These are phyloP conservation scores for Medicago lupulina DNA, from an alignment of 306 rosid genomes.

Conservation along the genomic window DNA sequence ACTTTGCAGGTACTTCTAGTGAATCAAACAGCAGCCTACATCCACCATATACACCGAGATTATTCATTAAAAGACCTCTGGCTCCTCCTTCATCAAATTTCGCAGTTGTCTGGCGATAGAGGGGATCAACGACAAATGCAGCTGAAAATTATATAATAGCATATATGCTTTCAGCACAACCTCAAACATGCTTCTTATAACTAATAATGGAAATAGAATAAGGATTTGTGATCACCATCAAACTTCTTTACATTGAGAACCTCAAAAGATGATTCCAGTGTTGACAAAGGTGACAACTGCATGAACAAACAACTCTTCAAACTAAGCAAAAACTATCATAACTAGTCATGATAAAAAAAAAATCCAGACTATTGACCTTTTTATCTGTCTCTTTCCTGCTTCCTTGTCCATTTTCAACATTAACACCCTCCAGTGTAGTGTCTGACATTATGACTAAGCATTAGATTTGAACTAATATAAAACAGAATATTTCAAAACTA, in stretches of 20 bases:
- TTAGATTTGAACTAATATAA: slow-evolving; percentile 41
- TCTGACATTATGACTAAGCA: slow-evolving; percentile 49
- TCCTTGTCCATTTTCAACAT: slow-evolving; percentile 60
- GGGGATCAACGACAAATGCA: slow-evolving; percentile 96
- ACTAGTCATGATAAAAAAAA: slow-evolving; percentile 5
- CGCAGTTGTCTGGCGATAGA: slow-evolving; percentile 93
- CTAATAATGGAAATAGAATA: slow-evolving; percentile 35
- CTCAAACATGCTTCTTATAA: slow-evolving; percentile 37
- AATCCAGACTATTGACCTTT: slow-evolving; percentile 62
- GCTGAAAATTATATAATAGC: slow-evolving; percentile 53
- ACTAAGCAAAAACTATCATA: slow-evolving; percentile 31
- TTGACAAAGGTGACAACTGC: slow-evolving; percentile 94
- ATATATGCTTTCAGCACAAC: slow-evolving; percentile 43
- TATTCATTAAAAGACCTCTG: slow-evolving; percentile 89
- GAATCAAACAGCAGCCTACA: slow-evolving; percentile 95
- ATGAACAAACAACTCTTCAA: slow-evolving; percentile 45
- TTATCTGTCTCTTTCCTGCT: slow-evolving; percentile 62
- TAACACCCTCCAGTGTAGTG: slow-evolving; percentile 49
- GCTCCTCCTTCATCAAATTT: slow-evolving; percentile 99
- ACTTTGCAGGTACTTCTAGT: slow-evolving; percentile 75
- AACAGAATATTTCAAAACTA: slow-evolving; percentile 33
- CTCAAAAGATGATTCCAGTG: slow-evolving; percentile 90
- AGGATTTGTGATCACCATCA: slow-evolving; percentile 74
- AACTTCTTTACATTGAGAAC: slow-evolving; percentile 88
- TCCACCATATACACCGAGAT: slow-evolving; percentile 86